Evolutionary conservation across 495 filamentous ascomycete species (phyloP), one percentile per base, ranked within the genome.

Genomic region (Lasiosphaeriaceae sp.): DNA sequence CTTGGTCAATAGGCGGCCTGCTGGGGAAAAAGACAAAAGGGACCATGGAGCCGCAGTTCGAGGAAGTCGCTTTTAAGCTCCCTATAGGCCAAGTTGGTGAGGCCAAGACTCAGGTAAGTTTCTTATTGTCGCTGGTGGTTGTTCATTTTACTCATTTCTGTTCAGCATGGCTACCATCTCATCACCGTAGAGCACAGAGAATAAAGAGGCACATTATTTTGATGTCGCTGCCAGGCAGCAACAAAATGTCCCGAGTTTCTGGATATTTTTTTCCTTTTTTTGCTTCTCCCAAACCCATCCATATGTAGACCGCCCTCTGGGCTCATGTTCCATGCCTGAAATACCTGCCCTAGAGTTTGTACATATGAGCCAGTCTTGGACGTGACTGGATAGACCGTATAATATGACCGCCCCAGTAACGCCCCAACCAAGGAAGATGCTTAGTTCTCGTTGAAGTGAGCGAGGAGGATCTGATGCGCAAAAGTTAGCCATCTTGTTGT

Each of bases 151-250:
- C n/a, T n/a, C n/a, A n/a, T n/a, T n/a, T n/a, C n/a, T n/a, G n/a
- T n/a, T n/a, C n/a, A n/a, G n/a, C 86, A 86, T 74, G 92, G 92
- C n/a, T 96, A 96, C 78, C 92, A 97, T 73, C 85, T 96, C 52
- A 86, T 96, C 55, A 94, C 96, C 86, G 90, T 96, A 87, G 61
- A 72, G 54, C 68, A 54, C 17, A 51, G 68, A 46, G 66, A 70
- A 54, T 66, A 57, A 62, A 26, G n/a, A n/a, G n/a, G n/a, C n/a
- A n/a, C n/a, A n/a, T n/a, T 26, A n/a, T 2, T 37, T 37, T 37
- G 9, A 37, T 14, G 26, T 11, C 8, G 11, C 20, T 14, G 26
- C 11, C 8, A n/a, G 26, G 8, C 46, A 48, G 12, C 46, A 5
- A 11, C 46, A 48, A 2, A 14, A 11, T 16, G 23, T 14, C 12